These are phyloP conservation scores for Friedmanniomyces endolithicus DNA, from an alignment of 495 filamentous ascomycete species.

Conservation along the genomic window DNA sequence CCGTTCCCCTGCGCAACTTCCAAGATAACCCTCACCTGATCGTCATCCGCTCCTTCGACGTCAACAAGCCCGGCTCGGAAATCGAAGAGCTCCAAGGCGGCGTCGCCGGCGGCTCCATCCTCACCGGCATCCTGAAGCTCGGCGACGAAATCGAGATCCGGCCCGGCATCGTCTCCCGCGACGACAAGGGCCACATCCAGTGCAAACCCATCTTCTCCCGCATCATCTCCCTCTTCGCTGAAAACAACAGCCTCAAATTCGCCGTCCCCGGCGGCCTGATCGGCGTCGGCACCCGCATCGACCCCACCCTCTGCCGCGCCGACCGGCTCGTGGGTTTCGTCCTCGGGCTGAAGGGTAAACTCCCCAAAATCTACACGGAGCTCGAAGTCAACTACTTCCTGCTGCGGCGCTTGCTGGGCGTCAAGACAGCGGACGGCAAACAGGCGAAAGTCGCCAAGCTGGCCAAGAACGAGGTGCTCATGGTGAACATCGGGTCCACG, in stretches of 20 bases:
- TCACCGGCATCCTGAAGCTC: slow-evolving; percentile 89
- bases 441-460: slow-evolving; percentile 98
- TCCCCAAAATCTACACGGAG: slow-evolving; percentile 92
- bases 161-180: slow-evolving; percentile 86
- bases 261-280: slow-evolving; percentile 95
- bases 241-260: slow-evolving; percentile 95
- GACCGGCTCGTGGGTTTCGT: slow-evolving; percentile 98
- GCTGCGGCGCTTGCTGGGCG: slow-evolving; percentile 82
- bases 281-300: slow-evolving; percentile 86
- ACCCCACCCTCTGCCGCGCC: slow-evolving; percentile 93
- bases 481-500: slow-evolving; percentile 98
- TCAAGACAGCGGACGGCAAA: slow-evolving; percentile 95
- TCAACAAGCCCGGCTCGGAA: slow-evolving; percentile 99
- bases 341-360: slow-evolving; percentile 76
- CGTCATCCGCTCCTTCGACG: slow-evolving; percentile 95
- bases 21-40: slow-evolving; percentile 89
- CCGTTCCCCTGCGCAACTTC: slow-evolving; percentile 82
- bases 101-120: slow-evolving; percentile 92
- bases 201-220: slow-evolving; percentile 94
- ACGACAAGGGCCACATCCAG: slow-evolving; percentile 84
- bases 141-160: slow-evolving; percentile 97
- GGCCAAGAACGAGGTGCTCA: slow-evolving; percentile 92
- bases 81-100: slow-evolving; percentile 98
- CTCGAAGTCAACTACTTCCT: slow-evolving; percentile 99
- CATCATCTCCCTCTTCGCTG: slow-evolving; percentile 87